Percentiles rank a stretch among this genome's conserved stretches.
Conservation (phyloP, 2,329 filamentous ascomycete species). For the Calonectria montana region DNA sequence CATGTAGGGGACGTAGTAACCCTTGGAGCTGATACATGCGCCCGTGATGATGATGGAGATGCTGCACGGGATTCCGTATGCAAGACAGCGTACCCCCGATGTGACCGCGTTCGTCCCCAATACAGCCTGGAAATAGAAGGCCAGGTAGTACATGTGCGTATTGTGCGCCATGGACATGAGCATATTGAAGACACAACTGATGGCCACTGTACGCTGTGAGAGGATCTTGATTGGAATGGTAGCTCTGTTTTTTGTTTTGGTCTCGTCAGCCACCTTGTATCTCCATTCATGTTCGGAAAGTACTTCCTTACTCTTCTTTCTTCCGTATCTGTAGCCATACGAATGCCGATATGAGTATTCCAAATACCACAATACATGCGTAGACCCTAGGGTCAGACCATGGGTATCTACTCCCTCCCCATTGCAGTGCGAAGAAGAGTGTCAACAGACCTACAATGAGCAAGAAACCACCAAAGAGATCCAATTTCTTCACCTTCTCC, state of each 20-base stretch:
- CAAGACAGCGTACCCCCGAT: neutral
- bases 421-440: neutral
- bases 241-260: neutral
- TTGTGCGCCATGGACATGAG: conserved; percentile 30
- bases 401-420: neutral
- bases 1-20: neutral
- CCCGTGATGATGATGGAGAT: neutral
- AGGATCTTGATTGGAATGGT: neutral
- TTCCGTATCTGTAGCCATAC: neutral
- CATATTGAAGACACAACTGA: conserved; percentile 26
- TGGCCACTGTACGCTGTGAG: conserved; percentile 13
- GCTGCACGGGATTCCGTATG: neutral
- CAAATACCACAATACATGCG: neutral
- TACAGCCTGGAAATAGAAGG: conserved; percentile 23
- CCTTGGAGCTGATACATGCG: neutral
- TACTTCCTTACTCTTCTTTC: neutral
- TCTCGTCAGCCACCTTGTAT: neutral
- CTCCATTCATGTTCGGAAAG: neutral
- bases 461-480: neutral
- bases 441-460: neutral
- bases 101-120: neutral
- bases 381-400: neutral
- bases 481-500: neutral
- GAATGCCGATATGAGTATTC: neutral
- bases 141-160: conserved; percentile 26